These are phyloP conservation scores for Rubroshorea leprosula DNA, from an alignment of 345 rosid species.

Conservation along the genomic window DNA sequence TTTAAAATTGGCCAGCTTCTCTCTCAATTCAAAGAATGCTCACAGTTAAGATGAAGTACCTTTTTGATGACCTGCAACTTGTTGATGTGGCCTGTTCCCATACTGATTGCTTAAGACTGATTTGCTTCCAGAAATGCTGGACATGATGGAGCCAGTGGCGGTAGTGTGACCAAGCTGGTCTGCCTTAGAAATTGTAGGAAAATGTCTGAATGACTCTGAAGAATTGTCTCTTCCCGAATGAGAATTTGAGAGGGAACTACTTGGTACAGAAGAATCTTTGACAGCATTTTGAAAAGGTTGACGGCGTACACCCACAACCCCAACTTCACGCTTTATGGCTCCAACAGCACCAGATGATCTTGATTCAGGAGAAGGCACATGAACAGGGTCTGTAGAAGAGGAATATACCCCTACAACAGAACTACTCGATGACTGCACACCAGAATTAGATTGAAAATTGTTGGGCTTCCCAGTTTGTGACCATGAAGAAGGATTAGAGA, in stretches of 20 bases:
- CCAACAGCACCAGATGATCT: constrained; percentile 70
- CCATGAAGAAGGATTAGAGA: constrained; percentile 25
- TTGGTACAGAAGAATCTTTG: constrained; percentile 40
- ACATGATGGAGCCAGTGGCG: constrained; percentile 38
- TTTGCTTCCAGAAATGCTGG: constrained; percentile 39
- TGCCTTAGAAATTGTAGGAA: constrained; percentile 44
- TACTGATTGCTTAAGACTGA: constrained; percentile 42
- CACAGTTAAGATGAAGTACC: constrained; percentile 24
- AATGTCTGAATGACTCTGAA: constrained; percentile 51
- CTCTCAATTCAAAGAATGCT: too few species aligned
- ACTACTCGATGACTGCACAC: constrained; percentile 42
- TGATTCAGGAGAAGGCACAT: constrained; percentile 90
- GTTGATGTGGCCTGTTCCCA: constrained; percentile 51
- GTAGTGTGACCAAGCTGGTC: constrained; percentile 42
- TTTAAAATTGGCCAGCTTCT: too few species aligned
- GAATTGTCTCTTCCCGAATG: constrained; percentile 42
- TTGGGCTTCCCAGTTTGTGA: constrained; percentile 30
- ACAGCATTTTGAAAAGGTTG: constrained; percentile 46
- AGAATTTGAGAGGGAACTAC: constrained; percentile 40
- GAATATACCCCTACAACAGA: constrained; percentile 69
- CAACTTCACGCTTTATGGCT: constrained; percentile 91
- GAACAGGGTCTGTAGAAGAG: constrained; percentile 88
- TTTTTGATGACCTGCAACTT: constrained; percentile 51
- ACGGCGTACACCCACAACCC: constrained; percentile 66
- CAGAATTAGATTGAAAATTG: constrained; percentile 32